Evolutionary conservation across 768 basidiomycete genomes (phyloP).

Genomic region (Tulasnella sp.): DNA sequence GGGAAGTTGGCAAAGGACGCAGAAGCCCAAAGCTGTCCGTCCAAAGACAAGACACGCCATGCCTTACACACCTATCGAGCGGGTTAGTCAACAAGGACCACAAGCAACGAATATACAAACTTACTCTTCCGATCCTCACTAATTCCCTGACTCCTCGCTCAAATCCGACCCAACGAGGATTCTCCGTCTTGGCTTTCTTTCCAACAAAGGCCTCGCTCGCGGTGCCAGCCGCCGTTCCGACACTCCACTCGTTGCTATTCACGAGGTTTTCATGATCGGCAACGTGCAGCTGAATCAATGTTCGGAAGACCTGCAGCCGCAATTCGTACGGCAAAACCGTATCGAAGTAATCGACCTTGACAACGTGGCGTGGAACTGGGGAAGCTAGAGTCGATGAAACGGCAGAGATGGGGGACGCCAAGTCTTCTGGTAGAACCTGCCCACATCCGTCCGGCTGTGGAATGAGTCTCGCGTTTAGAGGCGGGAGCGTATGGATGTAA

Average conservation of each 20-base stretch:
- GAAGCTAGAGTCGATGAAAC: not conserved
- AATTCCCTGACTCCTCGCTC: conserved; percentile 73
- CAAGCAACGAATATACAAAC: conserved; percentile 34
- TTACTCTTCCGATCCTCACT: conserved; percentile 73
- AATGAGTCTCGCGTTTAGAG: conserved; percentile 7
- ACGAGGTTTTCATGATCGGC: conserved; percentile 17
- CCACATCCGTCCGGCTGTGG: conserved; percentile 22
- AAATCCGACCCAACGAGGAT: conserved; percentile 60
- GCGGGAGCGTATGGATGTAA: conserved; percentile 22
- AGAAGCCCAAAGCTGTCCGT: conserved; percentile 80
- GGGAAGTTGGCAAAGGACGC: conserved; percentile 65
- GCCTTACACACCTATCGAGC: conserved; percentile 62
- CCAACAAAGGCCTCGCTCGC: conserved; percentile 35
- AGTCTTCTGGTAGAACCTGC: conserved; percentile 11
- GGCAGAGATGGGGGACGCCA: not conserved
- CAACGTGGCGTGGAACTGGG: not conserved
- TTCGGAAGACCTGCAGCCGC: conserved; percentile 22
- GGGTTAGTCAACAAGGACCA: not conserved
- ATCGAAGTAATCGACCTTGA: conserved; percentile 22
- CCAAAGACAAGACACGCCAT: conserved; percentile 73
- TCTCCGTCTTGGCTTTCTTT: not conserved
- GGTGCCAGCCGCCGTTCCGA: conserved; percentile 53
- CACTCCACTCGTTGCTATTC: conserved; percentile 53
- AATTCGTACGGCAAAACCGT: conserved; percentile 22
- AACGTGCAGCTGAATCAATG: conserved; percentile 11